Conservation (phyloP, 768 basidiomycete genomes). For the Boletus huronensis region DNA sequence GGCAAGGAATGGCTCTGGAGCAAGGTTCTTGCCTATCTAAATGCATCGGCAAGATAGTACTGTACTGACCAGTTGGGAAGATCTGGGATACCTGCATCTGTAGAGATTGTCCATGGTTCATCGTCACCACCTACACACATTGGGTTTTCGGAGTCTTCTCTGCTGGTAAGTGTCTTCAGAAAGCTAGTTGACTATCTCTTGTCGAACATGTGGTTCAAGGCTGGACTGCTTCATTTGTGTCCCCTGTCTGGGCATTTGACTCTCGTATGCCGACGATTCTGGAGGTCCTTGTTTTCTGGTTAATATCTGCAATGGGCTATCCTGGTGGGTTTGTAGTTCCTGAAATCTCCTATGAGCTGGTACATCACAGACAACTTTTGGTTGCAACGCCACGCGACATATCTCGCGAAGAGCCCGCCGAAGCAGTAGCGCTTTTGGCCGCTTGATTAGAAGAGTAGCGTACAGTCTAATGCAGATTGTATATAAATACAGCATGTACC, state of each 20-base stretch:
- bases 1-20: constrained; percentile 54
- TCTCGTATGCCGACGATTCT: constrained; percentile 44
- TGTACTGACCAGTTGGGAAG: constrained; percentile 23
- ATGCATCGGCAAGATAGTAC: neutral
- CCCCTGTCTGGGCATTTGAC: constrained; percentile 42
- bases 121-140: constrained; percentile 41
- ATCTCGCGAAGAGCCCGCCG: constrained; percentile 17
- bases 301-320: constrained; percentile 48
- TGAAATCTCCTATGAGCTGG: constrained; percentile 20
- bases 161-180: constrained; percentile 25
- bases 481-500: neutral
- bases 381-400: constrained; percentile 27
- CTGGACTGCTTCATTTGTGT: constrained; percentile 51
- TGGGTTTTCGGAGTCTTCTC: constrained; percentile 46
- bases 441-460: constrained; percentile 5
- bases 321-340: constrained; percentile 30
- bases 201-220: constrained; percentile 33
- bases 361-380: constrained; percentile 21
- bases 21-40: constrained; percentile 34
- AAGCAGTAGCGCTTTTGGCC: constrained; percentile 17
- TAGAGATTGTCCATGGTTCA: constrained; percentile 37
- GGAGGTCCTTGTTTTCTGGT: constrained; percentile 53
- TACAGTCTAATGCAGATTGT: neutral
- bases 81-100: constrained; percentile 40
- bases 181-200: neutral